Conservation (phyloP, 1,284 basidiomycete genomes). For the Ceratobasidium sp. region DNA sequence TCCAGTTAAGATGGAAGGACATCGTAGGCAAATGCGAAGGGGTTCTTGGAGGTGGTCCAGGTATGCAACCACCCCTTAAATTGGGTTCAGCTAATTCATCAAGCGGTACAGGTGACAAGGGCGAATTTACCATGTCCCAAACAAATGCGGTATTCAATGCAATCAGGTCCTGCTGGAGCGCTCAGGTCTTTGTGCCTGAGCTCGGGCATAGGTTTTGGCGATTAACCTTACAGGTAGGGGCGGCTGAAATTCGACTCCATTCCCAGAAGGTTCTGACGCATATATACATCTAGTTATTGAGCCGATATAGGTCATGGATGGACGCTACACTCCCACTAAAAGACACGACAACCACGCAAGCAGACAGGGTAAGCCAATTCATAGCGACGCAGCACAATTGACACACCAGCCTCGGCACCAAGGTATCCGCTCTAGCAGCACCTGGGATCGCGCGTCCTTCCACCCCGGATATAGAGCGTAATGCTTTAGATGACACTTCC, state of each 20-base stretch:
- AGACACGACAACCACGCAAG: conserved; percentile 11
- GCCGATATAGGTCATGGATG: conserved; percentile 79
- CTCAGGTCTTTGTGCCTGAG: conserved; percentile 82
- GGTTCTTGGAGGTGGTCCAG: conserved; percentile 51
- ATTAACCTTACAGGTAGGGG: conserved; percentile 78
- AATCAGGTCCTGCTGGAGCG: conserved; percentile 80
- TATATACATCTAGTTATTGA: conserved; percentile 64
- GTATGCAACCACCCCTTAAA: not conserved
- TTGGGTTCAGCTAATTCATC: not conserved
- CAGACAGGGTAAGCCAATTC: conserved; percentile 49
- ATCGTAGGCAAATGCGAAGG: conserved; percentile 81
- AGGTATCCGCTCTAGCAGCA: conserved; percentile 7
- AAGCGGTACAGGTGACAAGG: conserved; percentile 40
- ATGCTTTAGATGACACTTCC: conserved; percentile 3
- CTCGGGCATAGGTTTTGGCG: conserved; percentile 86
- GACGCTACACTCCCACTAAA: conserved; percentile 55
- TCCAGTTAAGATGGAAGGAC: conserved; percentile 97
- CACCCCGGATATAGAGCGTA: conserved; percentile 24
- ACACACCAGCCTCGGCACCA: conserved; percentile 35
- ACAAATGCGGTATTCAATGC: conserved; percentile 74
- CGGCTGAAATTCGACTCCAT: not conserved
- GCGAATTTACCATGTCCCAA: conserved; percentile 57
- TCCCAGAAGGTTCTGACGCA: not conserved
- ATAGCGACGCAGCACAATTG: not conserved
- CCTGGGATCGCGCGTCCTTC: conserved; percentile 4